Evolutionary conservation across 441 rosid genomes (phyloP), one percentile per base, ranked within the genome.

Genomic region (Brassica hybrid): DNA sequence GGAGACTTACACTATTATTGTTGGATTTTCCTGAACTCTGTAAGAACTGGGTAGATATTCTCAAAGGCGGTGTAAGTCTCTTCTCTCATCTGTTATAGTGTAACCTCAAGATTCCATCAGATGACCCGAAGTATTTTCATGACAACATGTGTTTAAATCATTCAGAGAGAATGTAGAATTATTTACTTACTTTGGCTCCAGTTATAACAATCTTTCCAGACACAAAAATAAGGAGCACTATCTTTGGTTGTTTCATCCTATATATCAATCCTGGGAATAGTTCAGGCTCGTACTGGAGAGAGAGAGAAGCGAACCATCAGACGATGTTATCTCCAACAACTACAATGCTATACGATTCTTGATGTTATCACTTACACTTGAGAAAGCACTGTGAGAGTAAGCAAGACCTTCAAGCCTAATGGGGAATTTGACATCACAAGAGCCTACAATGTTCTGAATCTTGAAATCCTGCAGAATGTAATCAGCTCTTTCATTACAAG

Each of bases 141-240:
- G 48, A 57, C 5, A 5, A 70, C 43, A 25, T 2, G n/a, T 48
- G 36, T 59, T 18, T 43, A 43, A 60, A 66, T 7, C 23, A 7
- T 7, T 7, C 54, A 2, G 41, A 52, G 62, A 68, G 18, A 14
- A 30, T 11, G 64, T 50, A 45, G 30, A 41, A 16, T 7, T 23
- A 17, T 25, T 77, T 45, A 45, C 6, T 52, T 54, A 77, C 80
- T 76, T 77, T 77, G 64, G 80, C 80, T 54, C 80, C 80, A 6
- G 80, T 77, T 63, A 77, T 77, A 77, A 77, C 80, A 65, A 77
- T 77, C 59, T 77, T 77, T 65, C 80, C 80, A 14, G 80, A 77
- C 7, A 77, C 80, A 64, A 77, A 77, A 56, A 77, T 77, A 6
- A 77, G 76, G 1, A 77, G 80, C 5, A 77, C 80, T 7, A 77